Conservation (phyloP, 805 yeast genomes). For the Saturnispora silvae region DNA sequence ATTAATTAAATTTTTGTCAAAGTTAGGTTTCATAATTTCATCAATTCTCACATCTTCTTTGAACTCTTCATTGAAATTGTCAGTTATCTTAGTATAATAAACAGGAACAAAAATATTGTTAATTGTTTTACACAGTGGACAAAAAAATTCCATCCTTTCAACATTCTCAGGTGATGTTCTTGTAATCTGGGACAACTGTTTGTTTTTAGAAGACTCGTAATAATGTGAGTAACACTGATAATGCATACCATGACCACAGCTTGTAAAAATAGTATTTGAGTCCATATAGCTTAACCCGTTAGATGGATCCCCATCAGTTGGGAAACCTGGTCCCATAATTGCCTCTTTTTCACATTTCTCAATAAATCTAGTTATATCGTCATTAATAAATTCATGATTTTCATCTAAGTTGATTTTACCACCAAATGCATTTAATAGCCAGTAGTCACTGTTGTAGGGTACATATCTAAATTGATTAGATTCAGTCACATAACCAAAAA, state of each 20-base stretch:
- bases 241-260: conserved; percentile 96
- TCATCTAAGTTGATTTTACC: conserved; percentile 35
- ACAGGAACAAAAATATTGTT: conserved; percentile 79
- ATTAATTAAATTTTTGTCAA: conserved; percentile 10
- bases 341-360: conserved; percentile 25
- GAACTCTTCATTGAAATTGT: conserved; percentile 15
- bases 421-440: conserved; percentile 56
- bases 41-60: conserved; percentile 2
- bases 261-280: conserved; percentile 42
- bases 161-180: conserved; percentile 71
- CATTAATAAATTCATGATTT: conserved; percentile 1
- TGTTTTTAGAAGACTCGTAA: conserved; percentile 41
- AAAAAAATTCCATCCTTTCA: conserved; percentile 62
- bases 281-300: conserved; percentile 25
- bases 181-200: conserved; percentile 59
- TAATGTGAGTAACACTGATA: conserved; percentile 62
- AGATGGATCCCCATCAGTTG: conserved; percentile 19
- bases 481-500: conserved; percentile 51
- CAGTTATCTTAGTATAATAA: conserved; percentile 41
- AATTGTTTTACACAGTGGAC: conserved; percentile 86
- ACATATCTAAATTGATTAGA: conserved; percentile 52
- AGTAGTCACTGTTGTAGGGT: conserved; percentile 48
- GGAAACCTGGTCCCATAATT: conserved; percentile 68
- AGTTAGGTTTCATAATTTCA: conserved; percentile 3
- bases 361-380: conserved; percentile 23